Evolutionary conservation across 2,329 filamentous ascomycete genomes (phyloP).

Genomic region (Simplicillium sp.): DNA sequence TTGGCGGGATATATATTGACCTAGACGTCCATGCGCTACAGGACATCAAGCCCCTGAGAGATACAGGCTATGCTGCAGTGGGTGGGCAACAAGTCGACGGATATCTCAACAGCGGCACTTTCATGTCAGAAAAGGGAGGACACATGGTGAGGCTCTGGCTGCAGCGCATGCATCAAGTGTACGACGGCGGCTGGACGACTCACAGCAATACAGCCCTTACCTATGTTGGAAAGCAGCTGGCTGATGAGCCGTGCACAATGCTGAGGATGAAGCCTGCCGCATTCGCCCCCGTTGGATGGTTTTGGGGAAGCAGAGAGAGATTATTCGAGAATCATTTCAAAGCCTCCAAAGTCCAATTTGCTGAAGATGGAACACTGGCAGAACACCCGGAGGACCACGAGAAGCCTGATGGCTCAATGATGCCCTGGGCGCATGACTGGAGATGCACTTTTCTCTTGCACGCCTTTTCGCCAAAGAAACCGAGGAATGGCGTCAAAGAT

Average conservation of each 20-base stretch:
- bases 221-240: slow-evolving; percentile 35
- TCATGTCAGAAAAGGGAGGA: slow-evolving; percentile 3
- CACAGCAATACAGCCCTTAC: slow-evolving; percentile 13
- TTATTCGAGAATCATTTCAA: too few relatives aligned
- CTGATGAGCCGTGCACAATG: slow-evolving; percentile 7
- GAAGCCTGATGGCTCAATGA: too few relatives aligned
- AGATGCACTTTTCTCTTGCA: slow-evolving; percentile 9
- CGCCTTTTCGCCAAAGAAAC: slow-evolving; percentile 6
- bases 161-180: slow-evolving; percentile 11
- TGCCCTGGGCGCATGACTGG: slow-evolving; percentile 7
- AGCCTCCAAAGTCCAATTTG: too few relatives aligned
- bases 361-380: too few relatives aligned
- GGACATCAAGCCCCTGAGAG: slow-evolving; percentile 7
- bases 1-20: slow-evolving; percentile 10
- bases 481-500: slow-evolving; percentile 1
- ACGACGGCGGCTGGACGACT: slow-evolving; percentile 12
- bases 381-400: too few relatives aligned
- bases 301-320: too few relatives aligned
- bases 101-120: slow-evolving; percentile 9
- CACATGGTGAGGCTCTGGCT: slow-evolving; percentile 1
- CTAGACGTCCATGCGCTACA: slow-evolving; percentile 9
- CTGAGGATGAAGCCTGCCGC: slow-evolving; percentile 12
- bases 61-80: slow-evolving; percentile 8
- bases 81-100: slow-evolving; percentile 4
- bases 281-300: slow-evolving; percentile 11